phyloP scores from a whole-genome alignment of 2,329 filamentous ascomycete genomes.

The Cladosporium sp. region DNA sequence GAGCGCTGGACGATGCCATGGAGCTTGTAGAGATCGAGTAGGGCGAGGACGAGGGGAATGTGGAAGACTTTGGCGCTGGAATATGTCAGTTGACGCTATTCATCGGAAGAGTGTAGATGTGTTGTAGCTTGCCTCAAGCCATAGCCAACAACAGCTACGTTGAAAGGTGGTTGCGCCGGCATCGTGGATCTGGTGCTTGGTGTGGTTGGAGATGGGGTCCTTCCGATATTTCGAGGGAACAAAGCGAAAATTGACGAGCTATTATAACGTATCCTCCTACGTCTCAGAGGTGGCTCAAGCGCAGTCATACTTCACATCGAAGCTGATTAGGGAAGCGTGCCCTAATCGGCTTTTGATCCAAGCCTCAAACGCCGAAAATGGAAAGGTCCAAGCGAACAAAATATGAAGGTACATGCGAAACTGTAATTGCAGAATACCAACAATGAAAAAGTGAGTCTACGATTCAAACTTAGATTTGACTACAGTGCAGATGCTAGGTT shows the following conservation, averaged over 20 bases:
- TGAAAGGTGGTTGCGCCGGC: slow-evolving; percentile 33
- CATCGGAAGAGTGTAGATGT: not conserved
- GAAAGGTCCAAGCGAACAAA: not conserved
- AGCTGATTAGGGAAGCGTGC: not conserved
- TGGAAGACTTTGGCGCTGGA: slow-evolving; percentile 68
- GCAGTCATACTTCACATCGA: not conserved
- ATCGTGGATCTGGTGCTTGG: not conserved
- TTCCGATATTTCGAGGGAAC: too few species aligned
- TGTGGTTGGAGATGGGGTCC: not conserved
- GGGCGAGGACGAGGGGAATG: slow-evolving; percentile 66
- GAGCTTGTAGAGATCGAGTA: slow-evolving; percentile 56
- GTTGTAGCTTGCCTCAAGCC: slow-evolving; percentile 40
- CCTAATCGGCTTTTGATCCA: not conserved
- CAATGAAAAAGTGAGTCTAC: too few species aligned
- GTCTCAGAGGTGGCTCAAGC: not conserved
- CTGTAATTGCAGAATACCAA: too few species aligned
- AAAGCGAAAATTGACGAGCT: too few species aligned
- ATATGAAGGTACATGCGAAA: too few species aligned
- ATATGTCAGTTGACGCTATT: not conserved
- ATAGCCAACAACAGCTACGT: slow-evolving; percentile 55
- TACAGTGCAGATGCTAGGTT: too few species aligned
- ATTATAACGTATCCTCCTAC: not conserved
- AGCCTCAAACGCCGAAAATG: not conserved
- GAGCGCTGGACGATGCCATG: slow-evolving; percentile 71
- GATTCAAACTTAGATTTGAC: too few species aligned